A percentile compares a stretch with the other conserved stretches of the same genome.
Evolutionary conservation across 2,329 filamentous ascomycete genomes (phyloP).

Genomic region (Parasarocladium wereldwijsianum): DNA sequence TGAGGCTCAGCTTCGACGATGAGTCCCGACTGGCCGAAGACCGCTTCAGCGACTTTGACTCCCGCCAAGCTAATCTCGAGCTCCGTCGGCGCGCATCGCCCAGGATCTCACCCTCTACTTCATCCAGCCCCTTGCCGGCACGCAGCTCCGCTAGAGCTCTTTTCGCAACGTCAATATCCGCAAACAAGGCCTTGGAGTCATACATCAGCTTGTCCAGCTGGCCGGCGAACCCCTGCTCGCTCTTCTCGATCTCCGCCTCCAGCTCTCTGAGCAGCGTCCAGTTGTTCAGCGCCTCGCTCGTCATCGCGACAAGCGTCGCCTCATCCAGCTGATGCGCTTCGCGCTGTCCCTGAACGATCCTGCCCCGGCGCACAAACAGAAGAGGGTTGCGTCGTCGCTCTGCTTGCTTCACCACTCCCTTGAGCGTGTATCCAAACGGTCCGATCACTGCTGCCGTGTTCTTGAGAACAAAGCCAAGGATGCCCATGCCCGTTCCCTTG

Average conservation of each 20-base stretch:
- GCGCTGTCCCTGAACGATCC: conserved; percentile 42
- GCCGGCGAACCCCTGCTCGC: conserved; percentile 23
- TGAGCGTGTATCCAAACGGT: conserved; percentile 46
- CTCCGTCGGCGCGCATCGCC: too few relatives aligned
- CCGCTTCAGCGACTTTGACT: too few relatives aligned
- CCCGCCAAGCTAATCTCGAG: conserved; percentile 10
- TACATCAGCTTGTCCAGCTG: conserved; percentile 15
- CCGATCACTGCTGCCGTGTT: conserved; percentile 46
- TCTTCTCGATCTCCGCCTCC: conserved; percentile 11
- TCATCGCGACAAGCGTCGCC: conserved; percentile 13
- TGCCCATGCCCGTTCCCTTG: conserved; percentile 45
- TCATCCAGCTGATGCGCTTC: conserved; percentile 23
- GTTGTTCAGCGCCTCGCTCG: conserved; percentile 15
- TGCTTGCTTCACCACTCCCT: conserved; percentile 47
- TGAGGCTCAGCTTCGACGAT: too few relatives aligned
- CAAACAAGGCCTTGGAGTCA: conserved; percentile 23
- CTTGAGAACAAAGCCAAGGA: conserved; percentile 50
- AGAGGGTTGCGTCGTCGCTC: conserved; percentile 37
- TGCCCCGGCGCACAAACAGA: conserved; percentile 37
- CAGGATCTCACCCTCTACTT: too few relatives aligned
- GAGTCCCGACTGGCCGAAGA: too few relatives aligned
- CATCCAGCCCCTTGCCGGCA: conserved; percentile 22
- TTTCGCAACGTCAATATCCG: conserved; percentile 32
- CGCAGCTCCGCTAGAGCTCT: conserved; percentile 28
- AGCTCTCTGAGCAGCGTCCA: conserved; percentile 19